Base-by-base conservation (phyloP, 2,329 filamentous ascomycete species). In the Sphaerulina vaccinii region DNA sequence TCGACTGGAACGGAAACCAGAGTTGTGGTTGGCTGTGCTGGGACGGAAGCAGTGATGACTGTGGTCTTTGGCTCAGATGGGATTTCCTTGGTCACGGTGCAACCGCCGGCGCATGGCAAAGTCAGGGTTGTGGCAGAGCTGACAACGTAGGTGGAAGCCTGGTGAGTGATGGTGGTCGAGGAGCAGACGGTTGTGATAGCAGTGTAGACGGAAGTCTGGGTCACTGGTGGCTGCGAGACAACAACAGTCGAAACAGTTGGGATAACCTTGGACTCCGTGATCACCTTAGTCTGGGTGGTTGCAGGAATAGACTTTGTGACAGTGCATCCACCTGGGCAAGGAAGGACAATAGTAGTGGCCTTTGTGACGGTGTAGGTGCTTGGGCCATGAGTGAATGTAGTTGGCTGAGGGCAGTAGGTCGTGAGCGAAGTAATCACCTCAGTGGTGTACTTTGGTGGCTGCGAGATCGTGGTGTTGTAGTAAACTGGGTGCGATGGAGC, bases 121-220 rank as follows among this genome's bases (percentile, higher is more conserved):
- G 57, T 61, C 19, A 65, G 44, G 7, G 60, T 65, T 13, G 62
- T 64, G 9, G 60, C 50, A 3, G 44, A 47, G 60, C 83, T 83
- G 73, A 89, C 75, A 64, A 80, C 85, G 79, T 86, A 87, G 74
- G 84, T 87, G 71, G 79, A 76, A 73, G 72, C 75, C 69, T 78
- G 79, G 74, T 85, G 77, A 67, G 79, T 80, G 71, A 88, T 72
- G 64, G 75, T 71, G 64, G 86, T 88, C 60, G 86, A 70, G 62
- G 86, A 84, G 83, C 86, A 90, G 82, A 79, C 88, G 69, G 86
- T 89, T 73, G 80, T 83, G 76, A 57, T 81, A 52, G 75, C 71
- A 54, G 81, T 83, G 60, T 88, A 79, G 61, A 82, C 74, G 77
- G 86, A 80, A 62, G 84, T 88, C 73, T 52, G 45, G 11, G 54